Conservation (phyloP, 441 rosid species). For the Populus trichocarpa region DNA sequence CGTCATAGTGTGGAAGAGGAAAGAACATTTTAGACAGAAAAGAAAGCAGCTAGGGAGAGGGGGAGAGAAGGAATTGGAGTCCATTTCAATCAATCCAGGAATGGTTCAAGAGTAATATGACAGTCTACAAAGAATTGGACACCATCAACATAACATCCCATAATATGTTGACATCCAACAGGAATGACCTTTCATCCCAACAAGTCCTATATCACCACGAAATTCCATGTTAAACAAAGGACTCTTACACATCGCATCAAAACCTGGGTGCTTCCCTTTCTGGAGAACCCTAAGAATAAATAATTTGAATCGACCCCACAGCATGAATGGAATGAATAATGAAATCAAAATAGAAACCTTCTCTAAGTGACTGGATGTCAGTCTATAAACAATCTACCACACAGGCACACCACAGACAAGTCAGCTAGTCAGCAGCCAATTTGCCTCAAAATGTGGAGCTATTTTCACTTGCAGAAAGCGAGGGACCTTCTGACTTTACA, state of each 20-base stretch:
- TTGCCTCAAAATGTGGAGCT: conserved; percentile 60
- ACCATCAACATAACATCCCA: conserved; percentile 7
- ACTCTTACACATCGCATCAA: conserved; percentile 4
- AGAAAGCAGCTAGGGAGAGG: neutral
- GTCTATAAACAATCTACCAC: conserved; percentile 40
- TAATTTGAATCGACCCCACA: conserved; percentile 18
- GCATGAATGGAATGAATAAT: conserved; percentile 17
- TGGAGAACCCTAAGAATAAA: conserved; percentile 24
- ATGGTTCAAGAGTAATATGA: neutral
- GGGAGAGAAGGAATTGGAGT: neutral
- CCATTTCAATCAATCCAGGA: neutral
- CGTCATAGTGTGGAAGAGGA: neutral
- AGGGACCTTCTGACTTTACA: conserved; percentile 69
- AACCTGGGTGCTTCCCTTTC: conserved; percentile 20
- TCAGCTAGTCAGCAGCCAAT: conserved; percentile 21
- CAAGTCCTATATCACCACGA: conserved; percentile 3
- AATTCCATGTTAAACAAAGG: conserved; percentile 7
- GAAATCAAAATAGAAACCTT: conserved; percentile 5
- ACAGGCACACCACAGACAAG: conserved; percentile 22
- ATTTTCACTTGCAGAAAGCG: conserved; percentile 70
- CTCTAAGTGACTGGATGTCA: conserved; percentile 22
- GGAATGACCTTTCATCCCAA: conserved; percentile 9
- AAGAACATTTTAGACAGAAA: neutral
- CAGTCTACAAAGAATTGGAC: neutral
- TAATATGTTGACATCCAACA: neutral